Percentiles rank a stretch among this genome's conserved stretches.
phyloP scores from a whole-genome alignment of 2,329 filamentous ascomycete species.

The Cladophialophora chaetospira region DNA sequence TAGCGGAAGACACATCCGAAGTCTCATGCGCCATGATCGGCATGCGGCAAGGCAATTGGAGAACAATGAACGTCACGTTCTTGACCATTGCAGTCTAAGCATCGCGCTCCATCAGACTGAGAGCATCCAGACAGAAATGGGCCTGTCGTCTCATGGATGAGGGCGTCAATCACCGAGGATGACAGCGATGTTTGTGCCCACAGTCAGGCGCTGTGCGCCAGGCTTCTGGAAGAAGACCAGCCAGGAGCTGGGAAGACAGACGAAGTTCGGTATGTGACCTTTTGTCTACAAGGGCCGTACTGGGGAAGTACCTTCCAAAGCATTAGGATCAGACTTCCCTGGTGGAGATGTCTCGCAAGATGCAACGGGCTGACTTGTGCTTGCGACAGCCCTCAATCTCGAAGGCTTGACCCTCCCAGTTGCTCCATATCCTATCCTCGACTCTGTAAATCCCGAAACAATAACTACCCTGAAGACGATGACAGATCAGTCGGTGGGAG shows the following conservation, averaged over 20 bases:
- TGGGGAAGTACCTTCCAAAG: not conserved
- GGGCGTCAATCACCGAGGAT: not conserved
- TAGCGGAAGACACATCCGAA: too few species aligned
- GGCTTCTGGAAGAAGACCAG: slow-evolving; percentile 34
- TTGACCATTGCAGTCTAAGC: not conserved
- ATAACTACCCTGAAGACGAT: slow-evolving; percentile 67
- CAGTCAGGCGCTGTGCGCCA: slow-evolving; percentile 31
- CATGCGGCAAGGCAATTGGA: too few species aligned
- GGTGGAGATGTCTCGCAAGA: too few species aligned
- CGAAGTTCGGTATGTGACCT: slow-evolving; percentile 31
- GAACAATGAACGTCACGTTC: not conserved
- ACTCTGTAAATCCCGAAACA: slow-evolving; percentile 40
- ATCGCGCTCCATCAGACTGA: not conserved
- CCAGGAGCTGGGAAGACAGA: slow-evolving; percentile 30
- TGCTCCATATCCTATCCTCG: slow-evolving; percentile 31
- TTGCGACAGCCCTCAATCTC: slow-evolving; percentile 31
- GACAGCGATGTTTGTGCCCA: slow-evolving; percentile 27
- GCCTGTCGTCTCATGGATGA: not conserved
- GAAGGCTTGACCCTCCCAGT: slow-evolving; percentile 29
- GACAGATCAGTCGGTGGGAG: slow-evolving; percentile 83
- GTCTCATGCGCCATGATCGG: too few species aligned
- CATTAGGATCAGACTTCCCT: too few species aligned
- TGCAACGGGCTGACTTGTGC: not conserved
- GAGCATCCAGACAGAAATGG: not conserved
- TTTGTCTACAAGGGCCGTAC: not conserved